A percentile compares a stretch with the other conserved stretches of the same genome.
Evolutionary conservation across 768 basidiomycete species (phyloP).

Genomic region (Tylopilus vinaceipallidus): DNA sequence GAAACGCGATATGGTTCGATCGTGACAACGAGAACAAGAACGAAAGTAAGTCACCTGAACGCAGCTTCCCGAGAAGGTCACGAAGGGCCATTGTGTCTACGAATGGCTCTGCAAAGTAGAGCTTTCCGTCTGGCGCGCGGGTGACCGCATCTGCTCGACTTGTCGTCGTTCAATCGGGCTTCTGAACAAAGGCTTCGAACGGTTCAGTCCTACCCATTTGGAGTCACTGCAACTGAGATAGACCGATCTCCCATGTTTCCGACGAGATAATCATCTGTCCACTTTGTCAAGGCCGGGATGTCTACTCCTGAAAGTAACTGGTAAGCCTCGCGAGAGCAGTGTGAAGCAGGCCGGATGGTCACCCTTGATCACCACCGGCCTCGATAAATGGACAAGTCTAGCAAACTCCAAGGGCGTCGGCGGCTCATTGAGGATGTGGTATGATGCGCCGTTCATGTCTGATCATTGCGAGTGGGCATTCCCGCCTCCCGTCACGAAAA

Average conservation of each 20-base stretch:
- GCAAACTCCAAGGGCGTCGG: conserved; percentile 72
- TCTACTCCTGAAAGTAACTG: conserved; percentile 40
- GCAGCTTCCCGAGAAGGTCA: conserved; percentile 46
- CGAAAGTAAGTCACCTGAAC: conserved; percentile 27
- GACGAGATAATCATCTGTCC: conserved; percentile 66
- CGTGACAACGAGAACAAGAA: background rate
- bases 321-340: background rate
- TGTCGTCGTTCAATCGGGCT: conserved; percentile 14
- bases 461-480: background rate
- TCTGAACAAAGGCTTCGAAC: background rate
- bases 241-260: conserved; percentile 48
- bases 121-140: conserved; percentile 45
- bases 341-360: background rate
- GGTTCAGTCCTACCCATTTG: conserved; percentile 62
- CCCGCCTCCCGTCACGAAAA: background rate
- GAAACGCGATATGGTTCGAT: background rate
- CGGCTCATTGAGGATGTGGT: conserved; percentile 48
- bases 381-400: conserved; percentile 60
- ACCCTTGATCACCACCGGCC: conserved; percentile 78
- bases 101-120: conserved; percentile 77
- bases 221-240: conserved; percentile 79
- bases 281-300: conserved; percentile 47
- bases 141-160: conserved; percentile 80
- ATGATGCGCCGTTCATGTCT: conserved; percentile 61
- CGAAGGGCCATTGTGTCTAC: conserved; percentile 66